Evolutionary conservation across 2,329 filamentous ascomycete species (phyloP).

Genomic region (Cladosporium sp.): DNA sequence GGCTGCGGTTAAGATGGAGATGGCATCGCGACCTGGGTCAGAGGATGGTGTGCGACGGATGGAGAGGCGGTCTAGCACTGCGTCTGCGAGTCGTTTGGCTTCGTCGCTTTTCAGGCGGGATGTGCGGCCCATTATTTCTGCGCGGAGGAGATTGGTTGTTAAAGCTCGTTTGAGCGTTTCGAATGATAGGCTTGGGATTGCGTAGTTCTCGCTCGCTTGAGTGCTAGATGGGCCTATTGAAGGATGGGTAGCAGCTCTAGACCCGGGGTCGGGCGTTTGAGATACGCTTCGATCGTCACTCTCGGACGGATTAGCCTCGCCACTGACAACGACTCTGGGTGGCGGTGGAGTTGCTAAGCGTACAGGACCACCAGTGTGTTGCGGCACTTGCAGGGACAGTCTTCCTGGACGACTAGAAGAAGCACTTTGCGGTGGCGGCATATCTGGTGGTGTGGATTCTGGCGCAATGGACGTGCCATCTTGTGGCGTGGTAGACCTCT

Average conservation of each 20-base stretch:
- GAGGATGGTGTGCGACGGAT: conserved; percentile 31
- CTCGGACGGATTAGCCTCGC: conserved; percentile 33
- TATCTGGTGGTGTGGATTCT: conserved; percentile 27
- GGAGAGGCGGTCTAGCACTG: conserved; percentile 37
- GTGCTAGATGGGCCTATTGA: background rate
- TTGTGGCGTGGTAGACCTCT: conserved; percentile 31
- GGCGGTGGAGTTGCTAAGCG: conserved; percentile 57
- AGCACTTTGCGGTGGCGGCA: conserved; percentile 33
- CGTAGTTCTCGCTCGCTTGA: background rate
- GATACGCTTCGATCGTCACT: conserved; percentile 17
- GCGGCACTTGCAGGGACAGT: conserved; percentile 59
- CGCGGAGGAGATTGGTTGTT: conserved; percentile 44
- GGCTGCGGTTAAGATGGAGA: conserved; percentile 37
- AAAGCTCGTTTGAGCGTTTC: conserved; percentile 43
- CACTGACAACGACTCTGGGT: conserved; percentile 51
- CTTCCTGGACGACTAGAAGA: conserved; percentile 42
- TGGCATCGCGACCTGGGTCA: conserved; percentile 29
- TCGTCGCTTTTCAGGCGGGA: conserved; percentile 40
- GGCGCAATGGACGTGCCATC: conserved; percentile 35
- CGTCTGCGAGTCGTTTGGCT: conserved; percentile 42
- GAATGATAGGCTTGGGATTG: background rate
- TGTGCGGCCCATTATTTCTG: conserved; percentile 36
- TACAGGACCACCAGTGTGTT: conserved; percentile 56
- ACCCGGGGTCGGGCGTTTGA: conserved; percentile 4
- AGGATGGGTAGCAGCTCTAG: background rate